A percentile compares a stretch with the other conserved stretches of the same genome.
phyloP scores from a whole-genome alignment of 441 rosid species.

The Macaranga tanarius region DNA sequence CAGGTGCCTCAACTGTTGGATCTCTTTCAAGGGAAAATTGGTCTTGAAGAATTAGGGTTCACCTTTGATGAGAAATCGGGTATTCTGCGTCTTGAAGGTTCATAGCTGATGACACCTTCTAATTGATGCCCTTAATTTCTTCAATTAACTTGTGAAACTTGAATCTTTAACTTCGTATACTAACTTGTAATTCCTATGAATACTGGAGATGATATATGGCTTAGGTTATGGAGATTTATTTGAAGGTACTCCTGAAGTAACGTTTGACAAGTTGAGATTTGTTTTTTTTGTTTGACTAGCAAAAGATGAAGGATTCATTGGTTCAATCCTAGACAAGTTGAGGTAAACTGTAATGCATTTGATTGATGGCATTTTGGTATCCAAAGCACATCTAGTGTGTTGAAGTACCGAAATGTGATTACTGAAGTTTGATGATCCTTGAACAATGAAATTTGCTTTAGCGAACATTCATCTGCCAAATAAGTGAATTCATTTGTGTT shows the following conservation, averaged over 20 bases:
- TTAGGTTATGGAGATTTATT: no score
- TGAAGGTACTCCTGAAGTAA: no score
- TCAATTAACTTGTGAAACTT: no score
- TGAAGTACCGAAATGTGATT: neutral
- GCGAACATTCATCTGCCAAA: no score
- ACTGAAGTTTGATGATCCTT: no score
- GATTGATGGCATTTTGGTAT: neutral
- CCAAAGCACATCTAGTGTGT: neutral
- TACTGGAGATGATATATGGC: no score
- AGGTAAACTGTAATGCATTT: neutral
- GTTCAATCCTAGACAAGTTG: no score
- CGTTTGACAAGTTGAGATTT: no score
- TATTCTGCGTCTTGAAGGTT: neutral
- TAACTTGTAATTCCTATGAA: no score
- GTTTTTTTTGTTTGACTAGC: neutral
- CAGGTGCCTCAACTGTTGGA: conserved; percentile 24
- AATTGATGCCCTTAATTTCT: neutral
- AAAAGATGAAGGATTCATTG: neutral
- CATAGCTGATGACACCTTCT: neutral
- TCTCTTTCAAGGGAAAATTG: neutral
- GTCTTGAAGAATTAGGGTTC: neutral
- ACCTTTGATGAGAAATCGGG: neutral
- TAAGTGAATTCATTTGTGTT: no score
- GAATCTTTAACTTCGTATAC: no score
- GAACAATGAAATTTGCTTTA: no score